Evolutionary conservation across 768 basidiomycete species (phyloP), one percentile per base, ranked within the genome.

Genomic region (Leucosporidium creatinivorum): DNA sequence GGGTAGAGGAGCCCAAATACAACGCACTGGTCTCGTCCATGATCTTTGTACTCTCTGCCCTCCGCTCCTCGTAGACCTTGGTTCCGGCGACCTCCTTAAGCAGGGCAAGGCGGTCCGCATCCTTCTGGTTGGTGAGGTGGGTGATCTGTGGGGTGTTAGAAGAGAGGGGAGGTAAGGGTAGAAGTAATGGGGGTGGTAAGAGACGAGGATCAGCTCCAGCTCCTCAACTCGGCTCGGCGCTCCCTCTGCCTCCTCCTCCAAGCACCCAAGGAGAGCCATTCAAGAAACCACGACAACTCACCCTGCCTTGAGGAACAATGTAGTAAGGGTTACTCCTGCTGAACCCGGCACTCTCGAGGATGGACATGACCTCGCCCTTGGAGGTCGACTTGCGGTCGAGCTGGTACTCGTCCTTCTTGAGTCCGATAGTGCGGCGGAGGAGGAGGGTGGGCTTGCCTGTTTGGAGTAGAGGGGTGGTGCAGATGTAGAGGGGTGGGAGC

Each of bases 311-410:
- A 3, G 96, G 96, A 0, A 98, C 94, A 72, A 99, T 99, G 75
- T 98, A 99, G 77, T 98, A 99, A 0, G 96, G 96, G 76, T 98
- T 99, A n/a, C 88, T 88, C 76, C 91, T 89, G 80, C 89, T 92
- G 81, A 99, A 99, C 1, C 96, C 94, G 1, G 96, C 96, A 76
- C 88, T 89, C 77, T 98, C 96, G 56, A 99, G 84, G 30, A 98
- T 82, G 75, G 91, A 93, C 91, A 96, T 94, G 25, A 99, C 91
- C 75, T 99, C 96, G 4, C 93, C 94, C 78, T 96, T 96, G 78
- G 86, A 89, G 0, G 89, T 88, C 69, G 88, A 91, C 81, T 97
- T 98, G 81, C 89, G 88, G 79, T 99, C 94, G 33, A 98, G 82
- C 70, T 89, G 90, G 80, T 98, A 99, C 80, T 98, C 96, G 76